Evolutionary conservation across 2,329 filamentous ascomycete genomes (phyloP).

Genomic region (Coniosporium tulheliwenetii): DNA sequence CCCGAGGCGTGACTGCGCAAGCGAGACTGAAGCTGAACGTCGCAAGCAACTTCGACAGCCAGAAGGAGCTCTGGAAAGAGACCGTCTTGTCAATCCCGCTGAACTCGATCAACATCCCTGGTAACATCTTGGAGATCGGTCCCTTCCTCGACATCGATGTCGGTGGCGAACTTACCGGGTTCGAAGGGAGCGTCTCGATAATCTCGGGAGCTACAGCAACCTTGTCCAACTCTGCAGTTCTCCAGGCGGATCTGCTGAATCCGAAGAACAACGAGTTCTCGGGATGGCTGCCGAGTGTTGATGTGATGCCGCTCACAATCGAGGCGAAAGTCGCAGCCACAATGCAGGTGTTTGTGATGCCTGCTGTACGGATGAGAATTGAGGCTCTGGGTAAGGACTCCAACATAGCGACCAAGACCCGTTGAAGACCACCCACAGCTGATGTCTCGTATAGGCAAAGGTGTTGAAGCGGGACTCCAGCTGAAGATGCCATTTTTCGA

Average conservation of each 20-base stretch:
- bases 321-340: slow-evolving; percentile 6
- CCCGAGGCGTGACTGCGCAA: slow-evolving; percentile 8
- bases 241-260: slow-evolving; percentile 8
- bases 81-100: slow-evolving; percentile 6
- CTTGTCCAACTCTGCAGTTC: slow-evolving; percentile 6
- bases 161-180: slow-evolving; percentile 5
- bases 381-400: too few species aligned
- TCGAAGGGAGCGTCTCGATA: slow-evolving; percentile 4
- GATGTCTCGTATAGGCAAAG: too few species aligned
- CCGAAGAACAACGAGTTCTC: slow-evolving; percentile 8
- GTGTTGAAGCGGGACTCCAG: too few species aligned
- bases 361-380: too few species aligned
- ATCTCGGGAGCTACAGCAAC: slow-evolving; percentile 5
- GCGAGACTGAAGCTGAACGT: slow-evolving; percentile 7
- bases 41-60: slow-evolving; percentile 3
- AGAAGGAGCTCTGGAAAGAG: slow-evolving; percentile 2
- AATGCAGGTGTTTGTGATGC: slow-evolving; percentile 4
- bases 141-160: slow-evolving; percentile 8
- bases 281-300: slow-evolving; percentile 7
- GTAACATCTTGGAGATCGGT: slow-evolving; percentile 9
- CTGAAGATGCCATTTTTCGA: too few species aligned
- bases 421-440: too few species aligned
- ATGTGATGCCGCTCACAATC: slow-evolving; percentile 5
- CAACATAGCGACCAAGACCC: too few species aligned
- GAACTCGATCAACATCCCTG: slow-evolving; percentile 7